These are phyloP conservation scores for Trypanosomatidae sp. DNA, from an alignment of 208 protist genomes.

Conservation along the genomic window DNA sequence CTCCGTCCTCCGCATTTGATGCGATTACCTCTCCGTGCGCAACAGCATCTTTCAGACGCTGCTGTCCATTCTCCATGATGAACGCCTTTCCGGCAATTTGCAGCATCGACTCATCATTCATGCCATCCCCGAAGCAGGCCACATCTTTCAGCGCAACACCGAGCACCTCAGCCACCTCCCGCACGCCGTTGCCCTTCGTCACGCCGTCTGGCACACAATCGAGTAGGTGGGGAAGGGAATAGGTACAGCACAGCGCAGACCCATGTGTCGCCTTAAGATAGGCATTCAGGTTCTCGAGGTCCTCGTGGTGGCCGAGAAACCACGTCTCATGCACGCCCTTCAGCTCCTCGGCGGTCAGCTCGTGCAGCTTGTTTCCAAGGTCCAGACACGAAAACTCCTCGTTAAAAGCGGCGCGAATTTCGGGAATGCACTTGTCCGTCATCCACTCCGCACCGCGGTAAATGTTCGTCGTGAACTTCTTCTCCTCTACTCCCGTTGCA, in stretches of 20 bases:
- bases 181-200: slow-evolving; percentile 57
- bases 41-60: slow-evolving; percentile 31
- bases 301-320: slow-evolving; percentile 20
- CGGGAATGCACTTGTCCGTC: slow-evolving; percentile 35
- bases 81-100: slow-evolving; percentile 39
- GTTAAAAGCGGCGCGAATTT: slow-evolving; percentile 31
- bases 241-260: slow-evolving; percentile 21
- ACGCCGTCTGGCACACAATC: slow-evolving; percentile 37
- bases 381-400: slow-evolving; percentile 22
- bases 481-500: slow-evolving; percentile 5
- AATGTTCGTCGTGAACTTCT: slow-evolving; percentile 51
- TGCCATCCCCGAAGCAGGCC: slow-evolving; percentile 69
- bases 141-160: slow-evolving; percentile 34
- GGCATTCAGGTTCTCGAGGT: slow-evolving; percentile 13
- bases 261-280: slow-evolving; percentile 24
- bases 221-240: slow-evolving; percentile 30
- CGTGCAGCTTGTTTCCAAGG: slow-evolving; percentile 17
- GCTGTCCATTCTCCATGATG: slow-evolving; percentile 58
- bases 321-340: slow-evolving; percentile 29
- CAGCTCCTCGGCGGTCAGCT: slow-evolving; percentile 21
- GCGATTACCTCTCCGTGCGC: slow-evolving; percentile 46
- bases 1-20: slow-evolving; percentile 57
- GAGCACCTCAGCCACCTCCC: slow-evolving; percentile 45
- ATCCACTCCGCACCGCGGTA: slow-evolving; percentile 52
- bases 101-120: slow-evolving; percentile 76